These are phyloP conservation scores for Golubevia sp. DNA, from an alignment of 1,284 basidiomycete genomes.

Conservation along the genomic window DNA sequence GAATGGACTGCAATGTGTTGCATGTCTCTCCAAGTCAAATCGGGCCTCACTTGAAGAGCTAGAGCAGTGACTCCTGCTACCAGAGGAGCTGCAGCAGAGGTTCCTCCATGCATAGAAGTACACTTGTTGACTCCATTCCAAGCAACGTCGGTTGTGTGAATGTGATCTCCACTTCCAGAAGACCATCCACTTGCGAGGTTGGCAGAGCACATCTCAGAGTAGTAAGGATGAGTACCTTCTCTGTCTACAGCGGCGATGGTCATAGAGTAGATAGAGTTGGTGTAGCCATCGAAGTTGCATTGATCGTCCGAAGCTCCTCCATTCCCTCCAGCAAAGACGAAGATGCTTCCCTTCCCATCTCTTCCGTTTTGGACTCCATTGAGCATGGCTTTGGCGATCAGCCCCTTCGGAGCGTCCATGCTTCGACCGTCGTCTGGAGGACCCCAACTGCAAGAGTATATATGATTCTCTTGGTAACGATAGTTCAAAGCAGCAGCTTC, in stretches of 20 bases:
- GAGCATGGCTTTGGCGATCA: slow-evolving; percentile 91
- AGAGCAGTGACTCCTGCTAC: slow-evolving; percentile 64
- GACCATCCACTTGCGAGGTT: slow-evolving; percentile 96
- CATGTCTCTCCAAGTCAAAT: slow-evolving; percentile 94
- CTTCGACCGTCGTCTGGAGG: slow-evolving; percentile 92
- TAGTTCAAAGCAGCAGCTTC: slow-evolving; percentile 95
- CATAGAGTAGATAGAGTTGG: slow-evolving; percentile 94
- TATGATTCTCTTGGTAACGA: slow-evolving; percentile 87
- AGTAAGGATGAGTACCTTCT: slow-evolving; percentile 90
- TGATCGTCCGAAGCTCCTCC: slow-evolving; percentile 90
- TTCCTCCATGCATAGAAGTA: slow-evolving; percentile 85
- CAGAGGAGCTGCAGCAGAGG: slow-evolving; percentile 95
- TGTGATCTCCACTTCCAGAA: slow-evolving; percentile 82
- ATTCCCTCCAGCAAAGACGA: slow-evolving; percentile 97
- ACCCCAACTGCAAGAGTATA: slow-evolving; percentile 97
- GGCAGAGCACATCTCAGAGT: slow-evolving; percentile 94
- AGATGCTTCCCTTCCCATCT: slow-evolving; percentile 86
- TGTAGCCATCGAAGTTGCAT: slow-evolving; percentile 99
- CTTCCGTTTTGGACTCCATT: slow-evolving; percentile 93
- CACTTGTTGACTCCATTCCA: slow-evolving; percentile 76
- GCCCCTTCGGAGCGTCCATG: slow-evolving; percentile 91
- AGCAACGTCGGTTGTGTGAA: slow-evolving; percentile 83
- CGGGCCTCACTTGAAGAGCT: slow-evolving; percentile 66
- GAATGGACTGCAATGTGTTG: slow-evolving; percentile 86
- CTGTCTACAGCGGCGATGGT: slow-evolving; percentile 93